Base-by-base conservation (phyloP, 305 asterid species). In the Ajuga reptans region DNA sequence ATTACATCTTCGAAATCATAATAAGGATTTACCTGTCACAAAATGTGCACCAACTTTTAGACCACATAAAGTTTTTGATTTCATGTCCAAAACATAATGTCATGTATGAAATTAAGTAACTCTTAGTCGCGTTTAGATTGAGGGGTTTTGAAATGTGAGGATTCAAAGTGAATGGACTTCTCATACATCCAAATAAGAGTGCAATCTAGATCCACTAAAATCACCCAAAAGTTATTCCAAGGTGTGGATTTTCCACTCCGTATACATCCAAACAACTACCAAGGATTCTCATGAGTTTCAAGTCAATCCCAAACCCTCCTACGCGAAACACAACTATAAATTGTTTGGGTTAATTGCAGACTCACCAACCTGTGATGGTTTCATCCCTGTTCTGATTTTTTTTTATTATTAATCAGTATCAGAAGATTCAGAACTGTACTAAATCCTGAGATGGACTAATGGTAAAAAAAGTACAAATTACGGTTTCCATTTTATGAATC, bases 1-100 rank as follows among this genome's bases (percentile, higher is more conserved):
- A 92, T 84, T 15, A 78, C 85, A 58, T 88, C 86, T 82, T 84
- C 96, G 51, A 74, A 88, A 75, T 88, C 97, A 57, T 90, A 92
- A 66, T 77, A 90, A 21, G 98, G 91, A 69, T 82, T 90, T 41
- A 69, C 97, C 96, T 92, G 91, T 72, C 59, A 79, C 33, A 7
- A 75, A 50, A 53, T 29, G 68, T 61, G 47, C 58, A 49, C 69
- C 55, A 7, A 65, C 7, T 6, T 31, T 36, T 41, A 68, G 72
- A 10, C 58, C 42, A 60, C 21, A 31, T 11, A 34, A 33, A 3
- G 50, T 14, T 42, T 9, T 11, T 41, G 21, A 11, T 8, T 47
- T 78, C 33, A 5, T 42, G 41, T 34, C 17, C 4, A 31, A 45
- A 43, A 41, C n/a, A n/a, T n/a, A n/a, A n/a, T n/a, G n/a, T n/a